Evolutionary conservation across 1,284 basidiomycete genomes (phyloP), one percentile per base, ranked within the genome.

Genomic region (Bjerkandera adusta): DNA sequence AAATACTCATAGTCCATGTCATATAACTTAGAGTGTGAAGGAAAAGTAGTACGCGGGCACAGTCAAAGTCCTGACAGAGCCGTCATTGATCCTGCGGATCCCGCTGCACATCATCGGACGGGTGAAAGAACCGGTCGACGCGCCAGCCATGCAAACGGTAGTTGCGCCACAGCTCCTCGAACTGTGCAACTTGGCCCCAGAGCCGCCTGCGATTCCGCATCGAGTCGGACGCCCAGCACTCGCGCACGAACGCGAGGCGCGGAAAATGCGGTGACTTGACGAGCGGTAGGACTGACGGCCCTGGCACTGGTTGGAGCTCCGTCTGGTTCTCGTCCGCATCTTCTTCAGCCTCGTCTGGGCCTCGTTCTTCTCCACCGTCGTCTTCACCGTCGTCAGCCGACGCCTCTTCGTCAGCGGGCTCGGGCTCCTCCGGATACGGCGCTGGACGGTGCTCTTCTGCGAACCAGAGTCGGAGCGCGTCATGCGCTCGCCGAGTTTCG

Each of bases 41-140:
- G 5, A n/a, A n/a, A 34, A 34, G 32, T 15, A 34, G 32, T n/a
- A n/a, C n/a, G 5, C 5, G 32, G 13, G 6, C 32, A 5, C 18
- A 34, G 32, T 5, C 13, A 16, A n/a, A 34, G 18, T 34, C n/a
- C 5, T 16, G 32, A 5, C n/a, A 5, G 32, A n/a, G n/a, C n/a
- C n/a, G n/a, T n/a, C n/a, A n/a, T n/a, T n/a, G n/a, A n/a, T n/a
- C n/a, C n/a, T n/a, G n/a, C n/a, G n/a, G n/a, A n/a, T n/a, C n/a
- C n/a, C n/a, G n/a, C n/a, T n/a, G n/a, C n/a, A n/a, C n/a, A n/a
- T n/a, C n/a, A n/a, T n/a, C n/a, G n/a, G n/a, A n/a, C n/a, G n/a
- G n/a, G n/a, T n/a, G n/a, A n/a, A n/a, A 48, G 40, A 48, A 48
- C 27, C 47, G 24, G 36, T 48, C 47, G 7, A 48, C 47, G 16